Percentiles rank a stretch among this genome's conserved stretches.
These are phyloP conservation scores for Xylariaceae sp. DNA, from an alignment of 2,329 filamentous ascomycete species.

Conservation along the genomic window DNA sequence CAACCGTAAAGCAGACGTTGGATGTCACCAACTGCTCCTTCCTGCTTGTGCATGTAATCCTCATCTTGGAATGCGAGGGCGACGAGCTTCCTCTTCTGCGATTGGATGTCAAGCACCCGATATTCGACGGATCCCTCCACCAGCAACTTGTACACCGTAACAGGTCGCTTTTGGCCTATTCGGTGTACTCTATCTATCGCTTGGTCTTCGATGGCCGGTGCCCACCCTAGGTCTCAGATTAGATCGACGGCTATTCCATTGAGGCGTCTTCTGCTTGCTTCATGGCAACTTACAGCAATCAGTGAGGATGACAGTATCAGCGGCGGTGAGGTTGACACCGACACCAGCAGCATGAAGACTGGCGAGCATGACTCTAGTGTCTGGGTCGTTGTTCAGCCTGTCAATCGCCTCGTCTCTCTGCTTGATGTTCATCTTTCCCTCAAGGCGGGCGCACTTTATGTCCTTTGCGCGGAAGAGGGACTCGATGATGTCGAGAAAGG, in stretches of 20 bases:
- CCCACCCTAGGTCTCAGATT: constrained; percentile 58
- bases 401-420: constrained; percentile 68
- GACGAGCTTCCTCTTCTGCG: constrained; percentile 72
- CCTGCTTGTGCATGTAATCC: constrained; percentile 43
- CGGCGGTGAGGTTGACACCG: constrained; percentile 78
- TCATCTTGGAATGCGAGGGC: constrained; percentile 75
- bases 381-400: constrained; percentile 59
- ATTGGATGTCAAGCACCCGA: constrained; percentile 70
- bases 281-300: constrained; percentile 57
- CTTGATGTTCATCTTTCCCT: constrained; percentile 69
- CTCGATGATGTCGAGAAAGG: constrained; percentile 67
- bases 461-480: constrained; percentile 56
- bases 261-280: neutral
- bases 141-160: constrained; percentile 74
- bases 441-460: constrained; percentile 65
- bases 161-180: constrained; percentile 73
- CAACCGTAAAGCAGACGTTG: constrained; percentile 38
- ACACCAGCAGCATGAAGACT: constrained; percentile 79
- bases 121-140: constrained; percentile 80
- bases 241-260: neutral
- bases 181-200: constrained; percentile 84
- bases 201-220: constrained; percentile 87
- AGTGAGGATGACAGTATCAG: constrained; percentile 76
- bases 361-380: constrained; percentile 72
- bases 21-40: constrained; percentile 39